A percentile compares a stretch with the other conserved stretches of the same genome.
These are phyloP conservation scores for Triticum urartu DNA, from an alignment of 176 grass and related monocot species.

Conservation along the genomic window DNA sequence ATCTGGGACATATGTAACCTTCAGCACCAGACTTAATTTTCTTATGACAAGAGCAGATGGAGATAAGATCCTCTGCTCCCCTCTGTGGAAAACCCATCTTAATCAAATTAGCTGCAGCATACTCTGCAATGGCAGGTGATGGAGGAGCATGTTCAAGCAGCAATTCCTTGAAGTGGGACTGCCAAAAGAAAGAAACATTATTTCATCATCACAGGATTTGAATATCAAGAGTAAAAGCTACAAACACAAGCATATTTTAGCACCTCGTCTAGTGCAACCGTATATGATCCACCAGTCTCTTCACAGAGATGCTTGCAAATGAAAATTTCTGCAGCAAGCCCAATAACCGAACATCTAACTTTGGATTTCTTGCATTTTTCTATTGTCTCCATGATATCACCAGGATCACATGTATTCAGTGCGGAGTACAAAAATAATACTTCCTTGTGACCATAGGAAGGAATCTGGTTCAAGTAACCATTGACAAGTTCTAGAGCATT, in stretches of 20 bases:
- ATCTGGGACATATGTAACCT: constrained; percentile 96
- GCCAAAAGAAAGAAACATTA: constrained; percentile 42
- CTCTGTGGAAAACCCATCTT: constrained; percentile 99
- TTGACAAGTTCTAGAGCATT: constrained; percentile 86
- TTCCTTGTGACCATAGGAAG: constrained; percentile 91
- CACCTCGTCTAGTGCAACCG: constrained; percentile 87
- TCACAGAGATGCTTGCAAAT: constrained; percentile 96
- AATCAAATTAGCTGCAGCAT: constrained; percentile 92
- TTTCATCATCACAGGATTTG: constrained; percentile 6
- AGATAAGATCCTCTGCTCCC: constrained; percentile 89
- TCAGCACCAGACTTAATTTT: constrained; percentile 77
- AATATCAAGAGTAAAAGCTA: constrained; percentile 31
- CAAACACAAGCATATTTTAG: constrained; percentile 31
- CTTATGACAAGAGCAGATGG: constrained; percentile 99
- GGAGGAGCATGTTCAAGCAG: constrained; percentile 89
- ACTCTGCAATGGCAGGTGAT: constrained; percentile 94
- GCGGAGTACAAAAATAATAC: constrained; percentile 87
- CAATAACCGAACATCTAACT: constrained; percentile 90
- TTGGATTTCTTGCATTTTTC: constrained; percentile 80
- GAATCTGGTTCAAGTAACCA: constrained; percentile 85
- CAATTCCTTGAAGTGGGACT: constrained; percentile 96
- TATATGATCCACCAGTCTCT: constrained; percentile 85
- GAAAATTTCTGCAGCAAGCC: constrained; percentile 90
- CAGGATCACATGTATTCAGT: constrained; percentile 86
- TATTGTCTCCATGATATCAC: constrained; percentile 85